These are phyloP conservation scores for Aspergillus pseudoterreus DNA, from an alignment of 2,329 filamentous ascomycete genomes.

Conservation along the genomic window DNA sequence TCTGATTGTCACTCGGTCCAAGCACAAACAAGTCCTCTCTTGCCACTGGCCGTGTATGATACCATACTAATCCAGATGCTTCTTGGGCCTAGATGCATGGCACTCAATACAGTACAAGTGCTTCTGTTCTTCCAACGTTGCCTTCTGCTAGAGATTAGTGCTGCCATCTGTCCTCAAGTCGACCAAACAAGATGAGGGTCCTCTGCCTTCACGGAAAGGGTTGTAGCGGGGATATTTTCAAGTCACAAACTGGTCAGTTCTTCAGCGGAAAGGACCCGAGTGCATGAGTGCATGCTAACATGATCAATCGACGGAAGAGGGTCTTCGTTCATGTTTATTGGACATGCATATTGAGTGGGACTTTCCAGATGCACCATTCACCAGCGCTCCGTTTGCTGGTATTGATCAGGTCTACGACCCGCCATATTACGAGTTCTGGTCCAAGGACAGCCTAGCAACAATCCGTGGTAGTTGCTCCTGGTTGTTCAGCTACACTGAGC, in stretches of 20 bases:
- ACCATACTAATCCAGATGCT: too few species aligned
- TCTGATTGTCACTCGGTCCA: too few species aligned
- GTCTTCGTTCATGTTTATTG: background rate
- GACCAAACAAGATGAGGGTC: background rate
- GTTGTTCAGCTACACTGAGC: background rate
- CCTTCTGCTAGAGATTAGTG: too few species aligned
- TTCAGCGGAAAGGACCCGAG: background rate
- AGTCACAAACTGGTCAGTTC: background rate
- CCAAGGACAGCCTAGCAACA: background rate
- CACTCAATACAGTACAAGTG: too few species aligned
- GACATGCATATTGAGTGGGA: background rate
- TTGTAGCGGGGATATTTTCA: background rate
- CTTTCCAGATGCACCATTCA: background rate
- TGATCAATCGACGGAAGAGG: background rate
- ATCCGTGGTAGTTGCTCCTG: background rate
- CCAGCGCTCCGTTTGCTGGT: background rate
- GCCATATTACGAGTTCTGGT: background rate
- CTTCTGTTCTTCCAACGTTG: too few species aligned
- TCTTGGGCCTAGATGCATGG: too few species aligned
- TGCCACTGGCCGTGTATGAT: too few species aligned
- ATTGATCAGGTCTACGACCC: background rate
- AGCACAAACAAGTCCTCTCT: too few species aligned
- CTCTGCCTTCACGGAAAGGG: background rate
- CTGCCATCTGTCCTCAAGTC: too few species aligned
- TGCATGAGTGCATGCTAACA: too few species aligned